Percentiles rank a stretch among this genome's conserved stretches.
Conservation (phyloP, 2,329 filamentous ascomycete species). For the Fusarium sp. region DNA sequence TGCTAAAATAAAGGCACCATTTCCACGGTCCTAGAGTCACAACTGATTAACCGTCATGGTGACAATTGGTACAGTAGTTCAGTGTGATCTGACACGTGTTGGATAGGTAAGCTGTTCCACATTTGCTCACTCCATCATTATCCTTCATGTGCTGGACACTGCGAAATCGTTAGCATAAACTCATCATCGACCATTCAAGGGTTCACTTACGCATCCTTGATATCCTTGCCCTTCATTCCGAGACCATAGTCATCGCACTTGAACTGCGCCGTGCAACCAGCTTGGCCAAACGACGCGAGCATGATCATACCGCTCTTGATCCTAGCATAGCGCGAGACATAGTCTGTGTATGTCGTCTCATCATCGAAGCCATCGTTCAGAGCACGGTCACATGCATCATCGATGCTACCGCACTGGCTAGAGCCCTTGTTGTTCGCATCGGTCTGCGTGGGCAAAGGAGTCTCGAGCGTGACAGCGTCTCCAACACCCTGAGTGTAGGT, state of each 20-base stretch:
- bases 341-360: constrained; percentile 14
- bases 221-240: constrained; percentile 26
- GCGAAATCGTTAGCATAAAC: background rate
- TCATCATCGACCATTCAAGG: too few relatives aligned
- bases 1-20: background rate
- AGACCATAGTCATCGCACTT: constrained; percentile 23
- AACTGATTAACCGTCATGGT: background rate
- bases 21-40: background rate
- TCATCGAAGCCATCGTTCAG: constrained; percentile 9
- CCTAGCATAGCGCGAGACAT: constrained; percentile 4
- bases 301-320: constrained; percentile 11
- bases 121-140: constrained; percentile 20
- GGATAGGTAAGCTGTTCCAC: constrained; percentile 23
- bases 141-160: constrained; percentile 18
- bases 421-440: constrained; percentile 23
- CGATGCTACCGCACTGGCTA: constrained; percentile 23
- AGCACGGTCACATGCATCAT: constrained; percentile 25
- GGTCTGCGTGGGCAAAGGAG: constrained; percentile 6
- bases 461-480: background rate
- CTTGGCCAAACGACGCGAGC: constrained; percentile 6
- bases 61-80: constrained; percentile 30
- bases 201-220: constrained; percentile 24
- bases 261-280: constrained; percentile 20
- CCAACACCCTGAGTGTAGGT: constrained; percentile 9
- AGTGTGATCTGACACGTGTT: constrained; percentile 17